Percentiles rank a stretch among this genome's conserved stretches.
These are phyloP conservation scores for Neonectria neomacrospora DNA, from an alignment of 2,329 filamentous ascomycete genomes.

Conservation along the genomic window DNA sequence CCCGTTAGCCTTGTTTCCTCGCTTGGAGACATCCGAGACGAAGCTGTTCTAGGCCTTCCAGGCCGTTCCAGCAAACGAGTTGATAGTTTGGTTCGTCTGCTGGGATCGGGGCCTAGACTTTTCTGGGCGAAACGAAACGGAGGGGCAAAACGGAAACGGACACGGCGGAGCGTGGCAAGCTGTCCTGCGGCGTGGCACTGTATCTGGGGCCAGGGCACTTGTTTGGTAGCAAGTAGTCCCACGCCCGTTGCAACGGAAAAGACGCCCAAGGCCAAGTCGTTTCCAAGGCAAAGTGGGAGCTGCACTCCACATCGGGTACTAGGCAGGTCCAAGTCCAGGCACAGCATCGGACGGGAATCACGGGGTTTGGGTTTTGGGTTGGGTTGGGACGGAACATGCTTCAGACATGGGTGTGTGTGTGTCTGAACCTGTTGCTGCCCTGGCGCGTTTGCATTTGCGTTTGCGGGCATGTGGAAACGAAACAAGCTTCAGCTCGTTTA, in stretches of 20 bases:
- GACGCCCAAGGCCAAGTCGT: neutral
- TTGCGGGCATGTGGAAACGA: slow-evolving; percentile 1
- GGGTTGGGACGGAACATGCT: slow-evolving; percentile 4
- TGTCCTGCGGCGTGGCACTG: neutral
- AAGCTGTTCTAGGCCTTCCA: neutral
- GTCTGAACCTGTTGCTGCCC: slow-evolving; percentile 6
- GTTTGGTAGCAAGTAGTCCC: neutral
- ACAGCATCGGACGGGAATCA: neutral
- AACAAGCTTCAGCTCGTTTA: neutral
- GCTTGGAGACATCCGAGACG: neutral
- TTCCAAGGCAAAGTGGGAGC: neutral
- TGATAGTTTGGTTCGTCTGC: neutral
- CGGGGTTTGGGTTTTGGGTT: neutral
- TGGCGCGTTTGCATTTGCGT: too few relatives aligned
- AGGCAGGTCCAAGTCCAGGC: neutral
- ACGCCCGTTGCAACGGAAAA: neutral
- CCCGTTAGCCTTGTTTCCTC: neutral
- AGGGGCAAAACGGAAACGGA: neutral
- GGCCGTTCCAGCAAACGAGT: neutral
- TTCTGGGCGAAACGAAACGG: neutral
- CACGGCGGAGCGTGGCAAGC: neutral
- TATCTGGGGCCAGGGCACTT: neutral
- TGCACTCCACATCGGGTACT: neutral
- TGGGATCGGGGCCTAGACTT: neutral
- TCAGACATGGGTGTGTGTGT: slow-evolving; percentile 1